Percentiles rank a stretch among this genome's conserved stretches.
phyloP scores from a whole-genome alignment of 805 yeast species.

The Blastobotrys americana region DNA sequence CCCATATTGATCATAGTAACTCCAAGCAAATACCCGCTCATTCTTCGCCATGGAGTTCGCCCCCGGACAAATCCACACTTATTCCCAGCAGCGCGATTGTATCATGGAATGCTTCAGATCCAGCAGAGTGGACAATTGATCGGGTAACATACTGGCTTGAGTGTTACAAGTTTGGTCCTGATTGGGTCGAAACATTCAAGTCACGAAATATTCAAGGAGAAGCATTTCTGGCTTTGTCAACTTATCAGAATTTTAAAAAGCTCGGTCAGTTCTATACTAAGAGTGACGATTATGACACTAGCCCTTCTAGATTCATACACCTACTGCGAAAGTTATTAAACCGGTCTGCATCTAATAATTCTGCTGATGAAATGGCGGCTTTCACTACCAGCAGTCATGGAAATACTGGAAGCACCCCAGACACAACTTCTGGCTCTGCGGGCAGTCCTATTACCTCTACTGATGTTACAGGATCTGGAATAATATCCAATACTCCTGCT shows the following conservation, averaged over 20 bases:
- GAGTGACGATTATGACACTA: conserved; percentile 37
- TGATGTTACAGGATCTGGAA: no score
- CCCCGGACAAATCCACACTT: conserved; percentile 1
- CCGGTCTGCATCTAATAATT: conserved; percentile 17
- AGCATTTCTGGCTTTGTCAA: conserved; percentile 57
- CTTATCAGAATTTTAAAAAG: conserved; percentile 52
- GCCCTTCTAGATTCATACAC: conserved; percentile 52
- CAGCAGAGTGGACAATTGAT: conserved; percentile 65
- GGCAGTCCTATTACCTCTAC: no score
- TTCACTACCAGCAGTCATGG: no score
- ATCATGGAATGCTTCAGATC: conserved; percentile 45
- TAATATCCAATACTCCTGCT: no score
- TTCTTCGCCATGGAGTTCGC: no score
- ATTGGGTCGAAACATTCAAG: conserved; percentile 65
- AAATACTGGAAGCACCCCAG: no score
- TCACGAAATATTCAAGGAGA: conserved; percentile 53
- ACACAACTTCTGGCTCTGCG: no score
- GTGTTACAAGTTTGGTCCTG: conserved; percentile 55
- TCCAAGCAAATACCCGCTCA: no score
- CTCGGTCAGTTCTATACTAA: conserved; percentile 33
- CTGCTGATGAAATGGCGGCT: no score
- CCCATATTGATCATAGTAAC: no score
- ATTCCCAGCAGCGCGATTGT: conserved; percentile 17
- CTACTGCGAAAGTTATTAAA: conserved; percentile 41
- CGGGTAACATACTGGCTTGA: conserved; percentile 65